Base-by-base conservation (phyloP, 169 alveolate genomes). In the Plasmodium cynomolgi region DNA sequence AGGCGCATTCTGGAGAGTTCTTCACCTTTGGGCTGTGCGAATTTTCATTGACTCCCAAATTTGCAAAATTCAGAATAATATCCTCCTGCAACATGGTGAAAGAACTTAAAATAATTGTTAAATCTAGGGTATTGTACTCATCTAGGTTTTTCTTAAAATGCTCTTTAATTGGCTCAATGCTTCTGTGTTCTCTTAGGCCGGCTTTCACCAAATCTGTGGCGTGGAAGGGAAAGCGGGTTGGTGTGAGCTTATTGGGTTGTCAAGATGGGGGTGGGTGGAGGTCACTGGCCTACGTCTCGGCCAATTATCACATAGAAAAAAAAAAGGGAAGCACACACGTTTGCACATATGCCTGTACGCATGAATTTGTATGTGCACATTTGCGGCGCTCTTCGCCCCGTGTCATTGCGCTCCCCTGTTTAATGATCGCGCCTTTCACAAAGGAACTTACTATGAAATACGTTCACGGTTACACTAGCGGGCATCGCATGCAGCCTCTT, bases 371-470 rank as follows among this genome's bases (percentile, higher is more conserved):
- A 39, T 72, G 41, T 68, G 20, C 84, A 72, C 84, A 31, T 58
- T 17, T 83, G 41, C 44, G 31, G 17, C n/a, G 77, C 33, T 39
- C 11, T 33, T 0, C 62, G 41, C 81, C 20, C 17, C 1, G 29
- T 33, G n/a, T 6, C 17, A 17, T 26, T 68, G 37, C 37, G 37
- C 77, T 29, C 29, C n/a, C 74, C 31, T 68, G 37, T 68, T 20
- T 68, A 68, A 68, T 29, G 37, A 8, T 15, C 44, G 26, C 8
- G 77, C 39, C 56, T 84, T 58, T 58, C 37, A 8, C 11, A 4
- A 74, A n/a, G 31, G 72, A 13, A 81, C 83, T 91, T 91, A 91
- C 95, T 91, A 79, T 91, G 91, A 54, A 91, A 91, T n/a, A 91
- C 31, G 68, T 91, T 91, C 20, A 82, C 91, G 56, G 71, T n/a